A percentile compares a stretch with the other conserved stretches of the same genome.
These are phyloP conservation scores for Trichoderma gracile DNA, from an alignment of 2,329 filamentous ascomycete species.

Conservation along the genomic window DNA sequence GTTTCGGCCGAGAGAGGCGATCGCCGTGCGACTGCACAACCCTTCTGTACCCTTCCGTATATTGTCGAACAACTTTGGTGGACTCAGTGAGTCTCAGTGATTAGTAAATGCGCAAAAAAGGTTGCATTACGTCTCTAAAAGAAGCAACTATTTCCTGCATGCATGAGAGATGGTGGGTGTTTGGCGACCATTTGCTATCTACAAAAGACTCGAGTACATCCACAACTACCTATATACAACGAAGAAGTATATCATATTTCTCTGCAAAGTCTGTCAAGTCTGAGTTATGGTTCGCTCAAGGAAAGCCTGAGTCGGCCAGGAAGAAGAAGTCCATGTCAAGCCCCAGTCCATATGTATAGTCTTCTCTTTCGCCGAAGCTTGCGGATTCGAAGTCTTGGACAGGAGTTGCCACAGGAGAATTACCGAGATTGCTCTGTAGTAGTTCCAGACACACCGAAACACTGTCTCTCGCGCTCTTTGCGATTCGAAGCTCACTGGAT, in stretches of 20 bases:
- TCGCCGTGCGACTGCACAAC: background rate
- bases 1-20: slow-evolving; percentile 6
- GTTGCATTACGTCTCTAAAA: background rate
- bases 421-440: background rate
- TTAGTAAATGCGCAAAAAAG: background rate
- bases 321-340: background rate
- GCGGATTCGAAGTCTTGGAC: background rate
- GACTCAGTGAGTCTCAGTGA: background rate
- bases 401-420: background rate
- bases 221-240: background rate
- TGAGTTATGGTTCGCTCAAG: background rate
- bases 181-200: background rate
- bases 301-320: background rate
- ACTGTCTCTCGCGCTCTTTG: background rate
- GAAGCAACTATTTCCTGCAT: background rate
- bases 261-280: background rate
- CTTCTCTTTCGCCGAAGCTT: background rate
- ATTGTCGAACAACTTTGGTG: background rate
- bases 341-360: background rate
- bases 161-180: background rate
- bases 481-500: background rate
- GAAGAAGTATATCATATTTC: background rate
- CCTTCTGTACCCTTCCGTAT: background rate
- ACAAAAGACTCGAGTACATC: background rate
- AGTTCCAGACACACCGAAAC: background rate